These are phyloP conservation scores for Phytophthora nicotianae DNA, from an alignment of 352 stramenopile species.

Conservation along the genomic window DNA sequence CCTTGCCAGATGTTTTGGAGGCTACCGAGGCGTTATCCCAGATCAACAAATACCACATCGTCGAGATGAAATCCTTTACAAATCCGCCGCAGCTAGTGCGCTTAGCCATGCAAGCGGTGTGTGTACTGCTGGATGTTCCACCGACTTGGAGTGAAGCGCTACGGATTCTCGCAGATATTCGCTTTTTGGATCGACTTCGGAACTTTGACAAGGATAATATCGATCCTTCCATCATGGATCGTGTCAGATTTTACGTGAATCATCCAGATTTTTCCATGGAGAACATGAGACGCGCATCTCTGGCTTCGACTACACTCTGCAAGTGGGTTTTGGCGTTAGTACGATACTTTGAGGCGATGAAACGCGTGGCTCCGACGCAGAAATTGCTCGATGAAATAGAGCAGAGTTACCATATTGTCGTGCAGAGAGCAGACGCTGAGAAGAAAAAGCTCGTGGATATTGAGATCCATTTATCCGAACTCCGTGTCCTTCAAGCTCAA, in stretches of 20 bases:
- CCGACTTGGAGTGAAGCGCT: conserved; percentile 75
- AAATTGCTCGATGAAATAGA: conserved; percentile 51
- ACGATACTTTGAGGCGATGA: conserved; percentile 75
- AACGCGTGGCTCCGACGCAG: conserved; percentile 56
- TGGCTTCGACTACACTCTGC: conserved; percentile 71
- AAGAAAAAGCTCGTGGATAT: conserved; percentile 59
- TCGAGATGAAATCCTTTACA: conserved; percentile 82
- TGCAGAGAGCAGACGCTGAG: conserved; percentile 46
- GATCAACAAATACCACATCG: conserved; percentile 84
- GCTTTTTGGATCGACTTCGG: conserved; percentile 64
- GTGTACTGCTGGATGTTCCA: conserved; percentile 56
- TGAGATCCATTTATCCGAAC: conserved; percentile 53
- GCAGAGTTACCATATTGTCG: conserved; percentile 44
- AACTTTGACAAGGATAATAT: conserved; percentile 66
- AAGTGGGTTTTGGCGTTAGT: conserved; percentile 78
- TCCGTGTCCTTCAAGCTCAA: conserved; percentile 37
- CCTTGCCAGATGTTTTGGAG: conserved; percentile 57
- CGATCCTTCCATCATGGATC: conserved; percentile 48
- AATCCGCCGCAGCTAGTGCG: conserved; percentile 73
- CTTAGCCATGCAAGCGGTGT: conserved; percentile 80
- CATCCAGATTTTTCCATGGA: conserved; percentile 80
- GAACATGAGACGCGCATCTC: conserved; percentile 74
- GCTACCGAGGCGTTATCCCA: conserved; percentile 66
- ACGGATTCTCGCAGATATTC: conserved; percentile 69
- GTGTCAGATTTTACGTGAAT: conserved; percentile 63